A percentile compares a stretch with the other conserved stretches of the same genome.
phyloP scores from a whole-genome alignment of 768 basidiomycete species.

The Strobilomyces dryophilus region DNA sequence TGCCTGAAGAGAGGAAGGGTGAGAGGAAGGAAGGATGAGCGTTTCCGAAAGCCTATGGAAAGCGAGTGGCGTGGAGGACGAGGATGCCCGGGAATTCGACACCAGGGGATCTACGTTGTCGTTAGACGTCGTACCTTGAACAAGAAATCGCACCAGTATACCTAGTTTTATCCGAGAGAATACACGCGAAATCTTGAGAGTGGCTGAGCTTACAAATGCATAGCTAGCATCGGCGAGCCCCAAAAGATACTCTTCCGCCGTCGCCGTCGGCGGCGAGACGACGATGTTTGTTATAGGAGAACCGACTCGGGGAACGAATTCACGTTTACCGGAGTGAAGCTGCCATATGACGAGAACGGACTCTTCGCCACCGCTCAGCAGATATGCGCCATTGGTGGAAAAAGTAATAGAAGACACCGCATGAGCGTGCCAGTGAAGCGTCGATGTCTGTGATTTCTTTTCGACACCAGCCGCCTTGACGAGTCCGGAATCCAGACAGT shows the following conservation, averaged over 20 bases:
- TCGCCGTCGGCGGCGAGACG: constrained; percentile 44
- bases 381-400: constrained; percentile 85
- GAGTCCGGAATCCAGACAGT: constrained; percentile 70
- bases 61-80: constrained; percentile 59
- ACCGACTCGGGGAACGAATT: constrained; percentile 90
- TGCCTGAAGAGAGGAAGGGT: constrained; percentile 92
- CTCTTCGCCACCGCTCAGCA: constrained; percentile 94
- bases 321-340: constrained; percentile 79
- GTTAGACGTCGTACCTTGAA: not conserved
- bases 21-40: constrained; percentile 86
- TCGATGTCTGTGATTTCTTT: constrained; percentile 78
- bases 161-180: constrained; percentile 79
- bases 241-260: constrained; percentile 84
- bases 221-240: constrained; percentile 80
- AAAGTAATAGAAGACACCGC: constrained; percentile 84
- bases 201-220: constrained; percentile 67
- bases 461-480: constrained; percentile 57
- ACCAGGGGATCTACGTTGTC: constrained; percentile 33
- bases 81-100: constrained; percentile 33
- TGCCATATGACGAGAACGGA: constrained; percentile 98
- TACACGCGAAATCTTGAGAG: constrained; percentile 66
- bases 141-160: constrained; percentile 29
- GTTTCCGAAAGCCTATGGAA: constrained; percentile 71
- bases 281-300: constrained; percentile 75
- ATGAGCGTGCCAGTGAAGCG: constrained; percentile 96